Evolutionary conservation across 352 stramenopile genomes (phyloP).

Genomic region (Globisporangium echinulatum): DNA sequence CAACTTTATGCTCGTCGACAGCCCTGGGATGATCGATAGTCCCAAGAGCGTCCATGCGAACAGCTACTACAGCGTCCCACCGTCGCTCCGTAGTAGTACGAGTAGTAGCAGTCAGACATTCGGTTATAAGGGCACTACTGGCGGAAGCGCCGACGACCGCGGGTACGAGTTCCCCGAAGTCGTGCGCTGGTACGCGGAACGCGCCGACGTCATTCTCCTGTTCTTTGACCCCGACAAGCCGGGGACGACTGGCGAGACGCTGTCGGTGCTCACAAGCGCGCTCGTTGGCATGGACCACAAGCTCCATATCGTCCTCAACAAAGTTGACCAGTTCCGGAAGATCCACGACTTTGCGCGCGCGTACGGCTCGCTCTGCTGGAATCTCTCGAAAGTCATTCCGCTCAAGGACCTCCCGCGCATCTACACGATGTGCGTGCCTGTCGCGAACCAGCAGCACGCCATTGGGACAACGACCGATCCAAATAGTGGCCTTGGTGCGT

Average conservation of each 20-base stretch:
- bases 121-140: slow-evolving; percentile 29
- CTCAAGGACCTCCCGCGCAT: slow-evolving; percentile 99
- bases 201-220: slow-evolving; percentile 98
- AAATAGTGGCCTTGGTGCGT: slow-evolving; percentile 54
- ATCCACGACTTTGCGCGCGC: slow-evolving; percentile 99
- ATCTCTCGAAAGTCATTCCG: slow-evolving; percentile 97
- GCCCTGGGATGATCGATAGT: slow-evolving; percentile 99
- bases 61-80: slow-evolving; percentile 40
- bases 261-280: slow-evolving; percentile 96
- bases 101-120: slow-evolving; percentile 9
- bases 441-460: slow-evolving; percentile 36
- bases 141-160: slow-evolving; percentile 59
- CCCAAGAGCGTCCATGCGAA: slow-evolving; percentile 73
- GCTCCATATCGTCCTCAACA: slow-evolving; percentile 99
- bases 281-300: slow-evolving; percentile 99
- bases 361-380: slow-evolving; percentile 99
- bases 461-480: slow-evolving; percentile 20
- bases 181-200: slow-evolving; percentile 97
- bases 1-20: slow-evolving; percentile 99
- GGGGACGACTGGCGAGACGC: slow-evolving; percentile 98
- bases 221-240: slow-evolving; percentile 99
- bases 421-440: slow-evolving; percentile 99
- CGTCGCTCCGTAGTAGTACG: slow-evolving; percentile 20
- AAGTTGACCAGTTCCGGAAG: slow-evolving; percentile 96
- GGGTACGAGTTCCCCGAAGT: slow-evolving; percentile 98